Base-by-base conservation (phyloP, 805 yeast species). In the Schwanniomyces pseudopolymorphus region DNA sequence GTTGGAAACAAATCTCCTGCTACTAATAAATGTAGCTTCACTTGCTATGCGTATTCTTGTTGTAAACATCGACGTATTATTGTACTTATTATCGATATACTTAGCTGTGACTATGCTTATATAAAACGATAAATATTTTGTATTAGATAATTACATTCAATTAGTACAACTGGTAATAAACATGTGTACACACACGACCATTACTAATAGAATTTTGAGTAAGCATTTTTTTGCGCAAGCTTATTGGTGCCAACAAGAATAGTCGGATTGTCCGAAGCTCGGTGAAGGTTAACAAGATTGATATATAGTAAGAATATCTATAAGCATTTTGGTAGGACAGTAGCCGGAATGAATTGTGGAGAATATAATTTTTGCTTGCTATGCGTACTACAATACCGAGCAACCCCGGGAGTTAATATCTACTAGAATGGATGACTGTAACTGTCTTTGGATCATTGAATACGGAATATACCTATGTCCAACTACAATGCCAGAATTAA, bases 1-100 rank as follows among this genome's bases (percentile, higher is more conserved):
- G 19, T 59, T 60, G 8, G 65, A 59, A 16, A 53, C 50, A 39
- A 42, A 54, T 36, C 62, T 51, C 37, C 50, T 48, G 39, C 45
- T 43, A 22, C 6, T 13, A 36, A 20, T 20, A 5, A 36, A 19
- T 10, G 25, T 7, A 11, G 10, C 17, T 6, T 13, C 16, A 13
- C 39, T 19, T 36, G 25, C 25, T 20, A 19, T 36, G 9, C 22
- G 22, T 36, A 36, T 20, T 36, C 39, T 36, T 7, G 20, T n/a
- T 14, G 35, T 31, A 14, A 31, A 31, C 35, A 31, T 31, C 19
- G 6, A 31, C 16, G 35, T 14, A 17, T 31, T 7, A n/a, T 16
- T 14, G 13, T 31, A 31, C 13, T 14, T 7, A 28, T 11, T 28
- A 28, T 28, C 16, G 6, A 28, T 28, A 28, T 7, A 8, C 16